Conservation (phyloP, 352 stramenopile species). For the Globisporangium parvum region DNA sequence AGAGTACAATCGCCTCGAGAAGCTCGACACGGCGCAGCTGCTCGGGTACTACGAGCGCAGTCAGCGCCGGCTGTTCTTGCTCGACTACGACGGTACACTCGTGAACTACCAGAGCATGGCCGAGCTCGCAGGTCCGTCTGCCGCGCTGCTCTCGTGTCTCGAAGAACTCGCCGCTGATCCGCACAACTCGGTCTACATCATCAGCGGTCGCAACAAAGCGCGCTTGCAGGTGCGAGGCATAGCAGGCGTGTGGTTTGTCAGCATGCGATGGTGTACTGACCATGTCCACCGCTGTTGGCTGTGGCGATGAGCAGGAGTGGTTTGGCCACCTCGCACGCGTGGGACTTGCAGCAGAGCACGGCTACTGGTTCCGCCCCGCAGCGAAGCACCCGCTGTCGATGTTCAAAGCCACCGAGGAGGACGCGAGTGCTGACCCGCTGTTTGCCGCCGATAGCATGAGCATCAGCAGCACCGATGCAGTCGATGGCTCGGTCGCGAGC, state of each 20-base stretch:
- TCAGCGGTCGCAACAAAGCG: slow-evolving; percentile 76
- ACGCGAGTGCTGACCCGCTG: background rate
- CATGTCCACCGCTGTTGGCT: background rate
- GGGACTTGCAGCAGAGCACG: slow-evolving; percentile 70
- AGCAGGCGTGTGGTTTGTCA: background rate
- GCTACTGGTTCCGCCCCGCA: slow-evolving; percentile 75
- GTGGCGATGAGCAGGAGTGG: slow-evolving; percentile 45
- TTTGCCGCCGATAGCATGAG: slow-evolving; percentile 4
- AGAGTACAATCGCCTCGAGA: slow-evolving; percentile 86
- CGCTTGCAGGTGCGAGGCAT: slow-evolving; percentile 33
- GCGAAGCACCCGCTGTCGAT: slow-evolving; percentile 37
- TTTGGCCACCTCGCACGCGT: slow-evolving; percentile 74
- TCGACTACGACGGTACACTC: slow-evolving; percentile 85
- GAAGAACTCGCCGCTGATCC: slow-evolving; percentile 64
- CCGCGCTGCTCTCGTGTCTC: slow-evolving; percentile 52
- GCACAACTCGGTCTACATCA: slow-evolving; percentile 81
- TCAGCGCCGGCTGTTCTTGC: slow-evolving; percentile 70
- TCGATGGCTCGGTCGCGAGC: background rate
- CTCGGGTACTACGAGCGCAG: slow-evolving; percentile 82
- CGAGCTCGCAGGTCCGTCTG: slow-evolving; percentile 52
- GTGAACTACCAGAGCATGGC: slow-evolving; percentile 78
- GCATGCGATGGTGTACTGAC: too few species aligned
- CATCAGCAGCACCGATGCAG: slow-evolving; percentile 2
- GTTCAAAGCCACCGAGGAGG: background rate
- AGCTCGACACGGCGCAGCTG: slow-evolving; percentile 77